phyloP scores from a whole-genome alignment of 371 early-diverging fungal species.

The Haplosporangium sp. region DNA sequence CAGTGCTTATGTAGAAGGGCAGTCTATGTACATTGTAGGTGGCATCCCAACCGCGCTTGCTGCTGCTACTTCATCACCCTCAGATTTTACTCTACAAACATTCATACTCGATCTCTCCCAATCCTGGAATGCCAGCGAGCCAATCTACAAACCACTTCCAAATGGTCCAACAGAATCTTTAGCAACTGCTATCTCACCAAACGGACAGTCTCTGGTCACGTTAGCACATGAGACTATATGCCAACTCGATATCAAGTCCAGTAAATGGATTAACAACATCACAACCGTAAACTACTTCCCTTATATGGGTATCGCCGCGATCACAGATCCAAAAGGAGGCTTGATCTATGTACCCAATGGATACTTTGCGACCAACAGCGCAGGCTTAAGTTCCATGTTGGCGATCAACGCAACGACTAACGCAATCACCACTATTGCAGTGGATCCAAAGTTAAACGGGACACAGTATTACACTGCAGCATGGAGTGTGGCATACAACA shows the following conservation, averaged over 20 bases:
- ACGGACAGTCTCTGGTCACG: conserved; percentile 1
- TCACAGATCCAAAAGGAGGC: conserved; percentile 15
- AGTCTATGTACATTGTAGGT: neutral
- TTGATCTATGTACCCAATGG: conserved; percentile 26
- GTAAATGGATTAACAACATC: neutral
- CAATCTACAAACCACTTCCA: conserved; percentile 4
- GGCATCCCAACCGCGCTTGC: neutral
- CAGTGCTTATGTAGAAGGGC: neutral
- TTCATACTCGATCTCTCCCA: conserved; percentile 22
- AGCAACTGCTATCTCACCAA: neutral
- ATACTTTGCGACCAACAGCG: neutral
- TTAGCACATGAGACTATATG: neutral
- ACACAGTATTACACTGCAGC: neutral
- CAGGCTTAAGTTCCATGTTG: neutral
- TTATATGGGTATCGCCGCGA: neutral
- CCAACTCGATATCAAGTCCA: neutral
- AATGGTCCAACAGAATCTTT: conserved; percentile 6
- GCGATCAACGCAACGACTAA: neutral
- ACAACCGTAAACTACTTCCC: neutral
- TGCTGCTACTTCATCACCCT: neutral
- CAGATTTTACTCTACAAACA: neutral
- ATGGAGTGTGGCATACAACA: neutral
- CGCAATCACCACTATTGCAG: neutral
- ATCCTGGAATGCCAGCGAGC: conserved; percentile 15
- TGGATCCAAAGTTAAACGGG: neutral